phyloP scores from a whole-genome alignment of 176 grass and related monocot genomes.

The Zea mays region DNA sequence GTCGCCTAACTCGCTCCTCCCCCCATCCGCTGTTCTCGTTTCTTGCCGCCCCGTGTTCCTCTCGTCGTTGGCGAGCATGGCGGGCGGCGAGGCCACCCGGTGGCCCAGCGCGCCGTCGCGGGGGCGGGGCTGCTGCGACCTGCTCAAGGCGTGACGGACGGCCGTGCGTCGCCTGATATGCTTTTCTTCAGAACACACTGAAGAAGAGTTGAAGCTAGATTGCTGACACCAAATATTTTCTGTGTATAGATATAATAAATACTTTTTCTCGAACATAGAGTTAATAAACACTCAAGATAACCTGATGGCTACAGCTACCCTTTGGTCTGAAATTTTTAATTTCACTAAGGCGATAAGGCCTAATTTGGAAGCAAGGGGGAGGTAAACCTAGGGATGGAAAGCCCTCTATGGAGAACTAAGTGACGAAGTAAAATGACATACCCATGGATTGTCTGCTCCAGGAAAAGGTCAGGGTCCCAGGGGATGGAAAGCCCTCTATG shows the following conservation, averaged over 20 bases:
- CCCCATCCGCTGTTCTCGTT: too few species aligned
- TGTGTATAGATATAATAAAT: slow-evolving; percentile 11
- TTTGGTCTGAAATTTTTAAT: not conserved
- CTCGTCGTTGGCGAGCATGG: slow-evolving; percentile 31
- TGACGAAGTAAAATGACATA: not conserved
- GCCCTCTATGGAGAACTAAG: not conserved
- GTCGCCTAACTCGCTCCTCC: too few species aligned
- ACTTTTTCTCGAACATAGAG: not conserved
- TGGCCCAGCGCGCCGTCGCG: slow-evolving; percentile 35
- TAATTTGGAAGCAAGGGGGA: not conserved
- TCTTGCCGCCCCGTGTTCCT: slow-evolving; percentile 34
- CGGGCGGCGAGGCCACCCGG: slow-evolving; percentile 7
- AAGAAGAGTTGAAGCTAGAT: slow-evolving; percentile 7
- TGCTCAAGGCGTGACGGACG: slow-evolving; percentile 47
- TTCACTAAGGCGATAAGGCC: not conserved
- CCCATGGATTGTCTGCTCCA: not conserved
- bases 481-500: not conserved
- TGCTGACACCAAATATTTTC: slow-evolving; percentile 13
- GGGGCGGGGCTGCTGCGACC: slow-evolving; percentile 32
- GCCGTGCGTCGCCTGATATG: too few species aligned
- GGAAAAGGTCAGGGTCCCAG: not conserved
- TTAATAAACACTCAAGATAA: slow-evolving; percentile 7
- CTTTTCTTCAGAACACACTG: not conserved
- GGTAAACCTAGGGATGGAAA: not conserved
- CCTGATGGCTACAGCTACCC: not conserved